Conservation (phyloP, 108 stramenopile genomes). For the Conticribra weissflogii region DNA sequence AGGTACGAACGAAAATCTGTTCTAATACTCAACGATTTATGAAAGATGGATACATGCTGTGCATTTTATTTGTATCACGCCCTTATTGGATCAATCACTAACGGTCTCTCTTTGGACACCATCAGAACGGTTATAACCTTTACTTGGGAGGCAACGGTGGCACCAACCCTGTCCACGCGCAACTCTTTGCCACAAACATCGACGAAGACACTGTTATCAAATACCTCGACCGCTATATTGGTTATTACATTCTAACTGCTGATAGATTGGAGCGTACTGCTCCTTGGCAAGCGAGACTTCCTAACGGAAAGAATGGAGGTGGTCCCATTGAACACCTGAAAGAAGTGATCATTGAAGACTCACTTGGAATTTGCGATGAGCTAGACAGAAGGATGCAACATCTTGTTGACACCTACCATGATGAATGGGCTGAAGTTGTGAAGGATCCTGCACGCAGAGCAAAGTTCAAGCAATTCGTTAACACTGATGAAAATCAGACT, state of each 20-base stretch:
- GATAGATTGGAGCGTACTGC: slow-evolving; percentile 90
- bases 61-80: too few species aligned
- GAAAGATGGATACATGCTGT: too few species aligned
- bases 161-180: slow-evolving; percentile 89
- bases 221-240: slow-evolving; percentile 92
- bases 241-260: slow-evolving; percentile 95
- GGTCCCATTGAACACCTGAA: slow-evolving; percentile 90
- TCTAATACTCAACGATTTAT: too few species aligned
- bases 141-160: slow-evolving; percentile 93
- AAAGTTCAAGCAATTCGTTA: slow-evolving; percentile 89
- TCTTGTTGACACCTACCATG: slow-evolving; percentile 92
- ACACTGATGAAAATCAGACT: slow-evolving; percentile 79
- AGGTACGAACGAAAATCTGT: too few species aligned
- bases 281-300: slow-evolving; percentile 86
- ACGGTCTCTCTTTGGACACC: too few species aligned
- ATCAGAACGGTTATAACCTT: slow-evolving; percentile 92
- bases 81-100: too few species aligned
- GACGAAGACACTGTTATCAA: slow-evolving; percentile 87
- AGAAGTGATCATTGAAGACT: slow-evolving; percentile 93
- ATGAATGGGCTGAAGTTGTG: slow-evolving; percentile 94
- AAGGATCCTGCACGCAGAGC: slow-evolving; percentile 75
- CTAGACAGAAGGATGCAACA: slow-evolving; percentile 88
- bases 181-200: slow-evolving; percentile 87
- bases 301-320: slow-evolving; percentile 80
- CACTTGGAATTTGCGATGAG: slow-evolving; percentile 88